Evolutionary conservation across 139 green algal species (phyloP).

Genomic region (Chlorella sp.): DNA sequence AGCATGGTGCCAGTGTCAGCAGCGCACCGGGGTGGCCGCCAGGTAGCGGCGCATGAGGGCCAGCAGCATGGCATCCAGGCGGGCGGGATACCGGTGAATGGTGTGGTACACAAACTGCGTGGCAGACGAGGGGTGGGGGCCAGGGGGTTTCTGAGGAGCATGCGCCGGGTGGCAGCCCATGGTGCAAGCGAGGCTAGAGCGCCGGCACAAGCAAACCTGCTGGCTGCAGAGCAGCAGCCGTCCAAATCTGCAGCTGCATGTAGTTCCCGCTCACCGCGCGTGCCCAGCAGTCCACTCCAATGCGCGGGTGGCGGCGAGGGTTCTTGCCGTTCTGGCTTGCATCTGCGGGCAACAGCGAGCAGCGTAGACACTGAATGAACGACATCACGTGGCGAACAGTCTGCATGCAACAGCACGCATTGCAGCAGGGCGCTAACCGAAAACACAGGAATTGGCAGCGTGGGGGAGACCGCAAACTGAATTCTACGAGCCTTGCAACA

Average conservation of each 20-base stretch:
- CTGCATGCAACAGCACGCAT: background rate
- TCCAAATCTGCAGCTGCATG: too few relatives aligned
- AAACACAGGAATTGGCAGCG: too few relatives aligned
- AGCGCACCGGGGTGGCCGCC: background rate
- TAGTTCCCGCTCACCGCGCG: background rate
- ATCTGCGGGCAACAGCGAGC: background rate
- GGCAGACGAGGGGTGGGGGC: too few relatives aligned
- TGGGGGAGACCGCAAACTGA: background rate
- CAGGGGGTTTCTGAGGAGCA: too few relatives aligned
- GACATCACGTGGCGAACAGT: too few relatives aligned
- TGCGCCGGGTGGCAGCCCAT: too few relatives aligned
- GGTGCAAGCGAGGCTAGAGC: too few relatives aligned
- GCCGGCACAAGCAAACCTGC: too few relatives aligned
- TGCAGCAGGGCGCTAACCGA: background rate
- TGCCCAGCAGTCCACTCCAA: slow-evolving; percentile 20
- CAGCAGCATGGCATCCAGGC: slow-evolving; percentile 30
- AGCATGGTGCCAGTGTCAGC: too few relatives aligned
- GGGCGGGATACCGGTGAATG: slow-evolving; percentile 2
- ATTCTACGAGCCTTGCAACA: too few relatives aligned
- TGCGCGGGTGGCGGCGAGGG: background rate
- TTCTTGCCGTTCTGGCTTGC: background rate
- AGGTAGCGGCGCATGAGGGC: background rate
- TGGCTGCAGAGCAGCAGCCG: too few relatives aligned
- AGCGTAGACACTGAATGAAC: too few relatives aligned
- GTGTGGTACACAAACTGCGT: background rate